A percentile compares a stretch with the other conserved stretches of the same genome.
These are phyloP conservation scores for Rosa hybrid DNA, from an alignment of 331 rosid species.

Conservation along the genomic window DNA sequence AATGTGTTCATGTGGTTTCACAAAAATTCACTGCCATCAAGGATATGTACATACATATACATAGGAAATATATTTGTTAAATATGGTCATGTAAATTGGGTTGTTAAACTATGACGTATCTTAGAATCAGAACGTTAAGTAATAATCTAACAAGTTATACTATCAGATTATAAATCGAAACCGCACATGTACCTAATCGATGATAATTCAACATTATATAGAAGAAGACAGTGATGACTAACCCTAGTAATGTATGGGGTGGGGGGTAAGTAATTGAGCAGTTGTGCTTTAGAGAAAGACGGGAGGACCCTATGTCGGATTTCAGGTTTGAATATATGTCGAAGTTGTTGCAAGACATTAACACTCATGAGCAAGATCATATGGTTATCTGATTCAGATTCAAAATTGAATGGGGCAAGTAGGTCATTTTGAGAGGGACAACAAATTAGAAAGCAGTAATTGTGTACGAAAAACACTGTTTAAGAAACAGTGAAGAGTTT, in stretches of 20 bases:
- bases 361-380: not conserved
- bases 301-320: not conserved
- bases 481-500: conserved; percentile 16
- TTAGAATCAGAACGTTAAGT: not conserved
- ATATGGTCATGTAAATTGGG: not conserved
- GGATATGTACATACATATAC: not conserved
- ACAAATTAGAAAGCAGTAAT: conserved; percentile 13
- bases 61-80: not conserved
- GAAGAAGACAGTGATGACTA: not conserved
- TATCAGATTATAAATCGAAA: too few relatives aligned
- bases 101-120: not conserved
- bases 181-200: too few relatives aligned
- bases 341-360: not conserved
- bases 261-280: not conserved
- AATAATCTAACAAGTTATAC: too few relatives aligned
- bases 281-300: not conserved
- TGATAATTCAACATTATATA: not conserved
- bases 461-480: conserved; percentile 20
- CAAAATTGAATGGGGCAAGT: conserved; percentile 9
- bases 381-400: not conserved
- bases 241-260: not conserved
- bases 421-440: conserved; percentile 11
- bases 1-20: not conserved
- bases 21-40: not conserved
- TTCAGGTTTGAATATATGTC: not conserved